Conservation (phyloP, 2,329 filamentous ascomycete genomes). For the Colletotrichum zoysiae region DNA sequence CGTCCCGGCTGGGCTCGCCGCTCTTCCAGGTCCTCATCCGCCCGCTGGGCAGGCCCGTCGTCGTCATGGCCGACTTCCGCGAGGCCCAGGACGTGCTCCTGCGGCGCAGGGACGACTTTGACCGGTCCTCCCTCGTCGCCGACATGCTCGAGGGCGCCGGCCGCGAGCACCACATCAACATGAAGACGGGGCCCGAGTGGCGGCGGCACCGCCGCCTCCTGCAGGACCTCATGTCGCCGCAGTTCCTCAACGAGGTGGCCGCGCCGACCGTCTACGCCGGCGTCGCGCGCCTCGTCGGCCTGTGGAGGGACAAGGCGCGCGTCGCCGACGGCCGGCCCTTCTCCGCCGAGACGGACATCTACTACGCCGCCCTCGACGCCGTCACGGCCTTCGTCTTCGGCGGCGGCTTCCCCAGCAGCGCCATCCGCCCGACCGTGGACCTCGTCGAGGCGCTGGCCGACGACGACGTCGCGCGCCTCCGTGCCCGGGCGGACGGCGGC, state of each 20-base stretch:
- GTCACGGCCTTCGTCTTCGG: conserved; percentile 50
- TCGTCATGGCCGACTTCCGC: conserved; percentile 56
- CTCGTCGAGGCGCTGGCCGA: background rate
- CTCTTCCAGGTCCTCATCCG: conserved; percentile 62
- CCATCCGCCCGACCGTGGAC: conserved; percentile 10
- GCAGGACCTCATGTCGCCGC: conserved; percentile 54
- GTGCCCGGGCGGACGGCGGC: background rate
- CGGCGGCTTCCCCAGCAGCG: conserved; percentile 23
- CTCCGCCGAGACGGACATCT: conserved; percentile 47
- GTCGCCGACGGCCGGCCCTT: conserved; percentile 51
- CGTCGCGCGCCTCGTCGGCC: conserved; percentile 47
- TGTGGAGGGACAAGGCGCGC: conserved; percentile 51
- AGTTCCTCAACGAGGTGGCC: conserved; percentile 50
- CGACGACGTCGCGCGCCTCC: conserved; percentile 9
- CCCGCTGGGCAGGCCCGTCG: conserved; percentile 57
- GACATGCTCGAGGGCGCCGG: conserved; percentile 50
- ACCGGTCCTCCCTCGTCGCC: conserved; percentile 47
- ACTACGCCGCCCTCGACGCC: conserved; percentile 49
- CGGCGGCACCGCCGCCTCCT: conserved; percentile 51
- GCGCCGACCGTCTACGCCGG: conserved; percentile 51
- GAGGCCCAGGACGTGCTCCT: conserved; percentile 57
- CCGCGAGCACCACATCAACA: conserved; percentile 50
- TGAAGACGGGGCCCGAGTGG: conserved; percentile 49
- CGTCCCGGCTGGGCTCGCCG: conserved; percentile 52
- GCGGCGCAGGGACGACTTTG: conserved; percentile 61